Conservation (phyloP, 257 asterid genomes). For the Jaltomata sinuosa region DNA sequence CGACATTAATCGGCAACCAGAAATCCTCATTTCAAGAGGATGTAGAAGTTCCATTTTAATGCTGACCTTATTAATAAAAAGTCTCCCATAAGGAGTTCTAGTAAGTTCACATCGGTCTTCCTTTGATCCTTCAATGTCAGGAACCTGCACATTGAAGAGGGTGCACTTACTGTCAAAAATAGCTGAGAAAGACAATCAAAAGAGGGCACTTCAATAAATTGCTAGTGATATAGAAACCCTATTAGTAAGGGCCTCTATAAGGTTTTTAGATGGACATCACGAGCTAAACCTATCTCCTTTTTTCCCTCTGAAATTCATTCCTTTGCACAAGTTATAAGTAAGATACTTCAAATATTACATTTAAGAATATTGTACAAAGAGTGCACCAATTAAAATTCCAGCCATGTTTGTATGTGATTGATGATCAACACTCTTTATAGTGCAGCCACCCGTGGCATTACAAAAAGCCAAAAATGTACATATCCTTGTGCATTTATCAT, state of each 20-base stretch:
- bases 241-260: background rate
- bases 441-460: background rate
- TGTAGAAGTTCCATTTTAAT: background rate
- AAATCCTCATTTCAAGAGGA: background rate
- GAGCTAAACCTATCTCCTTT: background rate
- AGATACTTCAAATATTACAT: background rate
- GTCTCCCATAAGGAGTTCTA: conserved; percentile 65
- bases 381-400: background rate
- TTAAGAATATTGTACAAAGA: background rate
- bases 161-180: background rate
- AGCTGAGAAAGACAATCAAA: background rate
- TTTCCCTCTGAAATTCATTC: background rate
- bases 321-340: background rate
- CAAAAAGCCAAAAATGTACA: background rate
- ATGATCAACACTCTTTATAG: background rate
- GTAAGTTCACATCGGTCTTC: conserved; percentile 73
- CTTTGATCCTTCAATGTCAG: conserved; percentile 74
- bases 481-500: background rate
- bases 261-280: background rate
- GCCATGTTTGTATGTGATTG: background rate
- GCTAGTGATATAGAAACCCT: background rate
- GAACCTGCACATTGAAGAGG: conserved; percentile 48
- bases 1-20: background rate
- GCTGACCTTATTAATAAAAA: conserved; percentile 51
- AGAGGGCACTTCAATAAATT: background rate